Evolutionary conservation across 2,329 filamentous ascomycete genomes (phyloP).

Genomic region (Aspergillus luchuensis): DNA sequence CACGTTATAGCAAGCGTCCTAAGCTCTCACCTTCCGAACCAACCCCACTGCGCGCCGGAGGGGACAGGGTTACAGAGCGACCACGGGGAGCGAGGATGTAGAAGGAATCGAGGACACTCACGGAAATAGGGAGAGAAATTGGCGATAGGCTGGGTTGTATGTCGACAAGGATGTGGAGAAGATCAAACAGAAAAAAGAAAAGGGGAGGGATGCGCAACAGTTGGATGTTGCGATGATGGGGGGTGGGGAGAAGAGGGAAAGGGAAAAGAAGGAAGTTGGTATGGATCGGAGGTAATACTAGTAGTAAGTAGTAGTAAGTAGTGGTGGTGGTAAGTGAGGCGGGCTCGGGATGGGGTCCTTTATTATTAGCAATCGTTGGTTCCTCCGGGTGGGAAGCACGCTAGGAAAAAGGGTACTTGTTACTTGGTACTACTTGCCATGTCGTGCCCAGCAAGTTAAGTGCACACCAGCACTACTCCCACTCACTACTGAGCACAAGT

Average conservation of each 20-base stretch:
- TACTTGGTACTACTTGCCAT: too few species aligned
- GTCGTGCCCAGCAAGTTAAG: too few species aligned
- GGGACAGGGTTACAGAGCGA: neutral
- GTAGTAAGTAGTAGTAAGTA: neutral
- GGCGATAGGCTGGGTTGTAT: neutral
- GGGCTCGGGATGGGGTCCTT: slow-evolving; percentile 1
- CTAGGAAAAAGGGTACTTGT: neutral
- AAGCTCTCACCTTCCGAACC: neutral
- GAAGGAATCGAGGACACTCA: neutral
- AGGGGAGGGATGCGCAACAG: neutral
- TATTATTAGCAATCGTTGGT: slow-evolving; percentile 2
- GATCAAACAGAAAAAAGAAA: too few species aligned
- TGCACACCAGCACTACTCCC: too few species aligned
- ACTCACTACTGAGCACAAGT: too few species aligned
- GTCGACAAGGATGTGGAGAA: neutral
- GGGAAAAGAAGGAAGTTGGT: neutral
- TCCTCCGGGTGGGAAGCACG: neutral
- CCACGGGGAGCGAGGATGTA: neutral
- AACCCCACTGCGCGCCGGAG: slow-evolving; percentile 6
- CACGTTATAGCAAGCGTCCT: slow-evolving; percentile 1
- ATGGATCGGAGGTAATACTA: neutral
- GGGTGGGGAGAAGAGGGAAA: neutral
- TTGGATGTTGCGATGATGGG: neutral
- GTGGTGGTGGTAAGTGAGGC: neutral
- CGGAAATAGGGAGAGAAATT: neutral